Conservation (phyloP, 176 grass and related monocot genomes). For the Otatea glauca region DNA sequence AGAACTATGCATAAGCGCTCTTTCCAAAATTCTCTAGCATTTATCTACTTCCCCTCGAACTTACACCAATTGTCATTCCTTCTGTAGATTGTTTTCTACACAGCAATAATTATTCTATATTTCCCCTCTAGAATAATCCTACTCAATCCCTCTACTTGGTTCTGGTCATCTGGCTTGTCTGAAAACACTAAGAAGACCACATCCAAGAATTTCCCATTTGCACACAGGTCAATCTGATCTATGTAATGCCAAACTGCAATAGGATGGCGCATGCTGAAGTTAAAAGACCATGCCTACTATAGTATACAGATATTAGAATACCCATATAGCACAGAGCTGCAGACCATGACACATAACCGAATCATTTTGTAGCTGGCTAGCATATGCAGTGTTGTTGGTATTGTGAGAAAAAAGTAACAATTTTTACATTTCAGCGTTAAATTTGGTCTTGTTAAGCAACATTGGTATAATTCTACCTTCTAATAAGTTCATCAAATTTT, state of each 20-base stretch:
- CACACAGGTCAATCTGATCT: neutral
- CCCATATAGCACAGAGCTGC: neutral
- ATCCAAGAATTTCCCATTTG: neutral
- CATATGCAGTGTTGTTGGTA: neutral
- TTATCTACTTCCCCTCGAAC: neutral
- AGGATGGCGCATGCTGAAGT: neutral
- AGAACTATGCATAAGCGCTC: conserved; percentile 12
- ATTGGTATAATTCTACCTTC: neutral
- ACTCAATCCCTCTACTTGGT: conserved; percentile 2
- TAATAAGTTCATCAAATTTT: neutral
- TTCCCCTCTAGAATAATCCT: conserved; percentile 5
- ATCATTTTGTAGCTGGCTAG: neutral
- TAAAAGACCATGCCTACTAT: neutral
- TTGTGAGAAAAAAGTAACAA: neutral
- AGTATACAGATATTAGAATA: neutral
- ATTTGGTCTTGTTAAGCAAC: neutral
- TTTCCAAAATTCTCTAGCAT: conserved; percentile 21
- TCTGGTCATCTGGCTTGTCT: neutral
- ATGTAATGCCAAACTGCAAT: neutral
- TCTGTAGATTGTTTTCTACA: neutral
- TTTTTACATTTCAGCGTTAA: neutral
- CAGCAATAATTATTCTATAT: neutral
- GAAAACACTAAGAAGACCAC: neutral
- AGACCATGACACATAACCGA: neutral
- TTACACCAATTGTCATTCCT: neutral